Evolutionary conservation across 495 filamentous ascomycete genomes (phyloP).

Genomic region (Thermochaetoides thermophila): DNA sequence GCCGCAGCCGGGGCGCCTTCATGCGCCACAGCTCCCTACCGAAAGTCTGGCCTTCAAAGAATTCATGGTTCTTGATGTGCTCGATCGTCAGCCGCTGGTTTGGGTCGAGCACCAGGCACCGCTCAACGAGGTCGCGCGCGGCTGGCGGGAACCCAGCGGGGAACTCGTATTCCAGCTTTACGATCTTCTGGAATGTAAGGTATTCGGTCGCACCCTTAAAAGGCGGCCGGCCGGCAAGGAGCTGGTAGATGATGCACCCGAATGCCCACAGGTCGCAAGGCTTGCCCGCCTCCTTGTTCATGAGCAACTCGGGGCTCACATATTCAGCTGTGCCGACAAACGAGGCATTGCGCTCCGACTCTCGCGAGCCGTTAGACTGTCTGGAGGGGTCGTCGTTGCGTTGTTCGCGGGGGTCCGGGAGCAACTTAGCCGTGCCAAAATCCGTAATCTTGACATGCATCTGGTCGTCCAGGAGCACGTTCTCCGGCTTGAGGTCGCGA

Average conservation of each 20-base stretch:
- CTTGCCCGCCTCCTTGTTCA: constrained; percentile 93
- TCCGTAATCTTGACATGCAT: constrained; percentile 99
- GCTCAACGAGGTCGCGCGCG: constrained; percentile 82
- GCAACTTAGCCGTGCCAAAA: constrained; percentile 92
- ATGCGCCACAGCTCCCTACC: constrained; percentile 77
- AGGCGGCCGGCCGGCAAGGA: constrained; percentile 81
- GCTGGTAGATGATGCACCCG: constrained; percentile 98
- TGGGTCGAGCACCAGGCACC: constrained; percentile 83
- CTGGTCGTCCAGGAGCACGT: constrained; percentile 84
- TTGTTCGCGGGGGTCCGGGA: constrained; percentile 49
- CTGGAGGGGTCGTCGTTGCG: constrained; percentile 31
- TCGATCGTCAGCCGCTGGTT: constrained; percentile 78
- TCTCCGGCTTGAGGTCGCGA: constrained; percentile 93
- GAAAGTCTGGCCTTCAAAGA: constrained; percentile 85
- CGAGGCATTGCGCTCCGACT: constrained; percentile 67
- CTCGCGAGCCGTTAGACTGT: constrained; percentile 39
- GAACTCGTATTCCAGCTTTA: constrained; percentile 85
- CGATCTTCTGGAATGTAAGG: constrained; percentile 95
- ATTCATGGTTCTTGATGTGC: constrained; percentile 93
- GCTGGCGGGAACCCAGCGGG: constrained; percentile 78
- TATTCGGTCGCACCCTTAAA: constrained; percentile 99
- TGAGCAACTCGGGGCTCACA: constrained; percentile 89
- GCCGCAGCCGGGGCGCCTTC: constrained; percentile 78
- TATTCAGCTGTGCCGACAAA: constrained; percentile 99
- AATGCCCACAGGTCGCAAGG: constrained; percentile 98